Evolutionary conservation across 495 filamentous ascomycete genomes (phyloP).

Genomic region (Penicillium coprophilum): DNA sequence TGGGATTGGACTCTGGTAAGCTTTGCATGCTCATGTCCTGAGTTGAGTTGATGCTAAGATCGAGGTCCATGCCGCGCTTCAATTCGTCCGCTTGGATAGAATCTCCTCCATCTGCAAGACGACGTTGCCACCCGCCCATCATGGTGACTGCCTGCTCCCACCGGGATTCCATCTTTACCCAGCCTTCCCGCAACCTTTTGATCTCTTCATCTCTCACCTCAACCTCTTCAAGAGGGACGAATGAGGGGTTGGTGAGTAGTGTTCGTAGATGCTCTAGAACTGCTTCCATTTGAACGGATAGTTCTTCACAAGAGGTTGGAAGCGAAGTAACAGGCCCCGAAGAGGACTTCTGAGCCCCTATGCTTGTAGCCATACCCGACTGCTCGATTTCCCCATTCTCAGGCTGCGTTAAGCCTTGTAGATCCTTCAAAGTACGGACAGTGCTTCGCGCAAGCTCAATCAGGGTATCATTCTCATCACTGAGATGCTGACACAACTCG

Average conservation of each 20-base stretch:
- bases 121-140: conserved; percentile 90
- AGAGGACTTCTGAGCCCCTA: conserved; percentile 31
- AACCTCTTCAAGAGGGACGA: conserved; percentile 94
- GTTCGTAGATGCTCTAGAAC: conserved; percentile 77
- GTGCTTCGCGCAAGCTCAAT: conserved; percentile 71
- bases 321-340: conserved; percentile 39
- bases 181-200: conserved; percentile 70
- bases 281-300: conserved; percentile 68
- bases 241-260: conserved; percentile 89
- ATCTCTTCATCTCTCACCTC: conserved; percentile 91
- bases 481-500: conserved; percentile 79
- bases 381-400: conserved; percentile 43
- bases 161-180: conserved; percentile 85
- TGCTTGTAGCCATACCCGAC: conserved; percentile 36
- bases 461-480: conserved; percentile 89
- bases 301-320: conserved; percentile 64
- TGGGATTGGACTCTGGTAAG: conserved; percentile 40
- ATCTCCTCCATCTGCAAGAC: conserved; percentile 75
- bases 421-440: conserved; percentile 67
- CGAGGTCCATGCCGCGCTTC: conserved; percentile 69
- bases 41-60: conserved; percentile 55
- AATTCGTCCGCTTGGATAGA: conserved; percentile 82
- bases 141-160: conserved; percentile 87
- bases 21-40: conserved; percentile 40
- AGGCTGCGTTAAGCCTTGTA: conserved; percentile 69